Conservation (phyloP, 2,329 filamentous ascomycete genomes). For the Talaromyces sp. region DNA sequence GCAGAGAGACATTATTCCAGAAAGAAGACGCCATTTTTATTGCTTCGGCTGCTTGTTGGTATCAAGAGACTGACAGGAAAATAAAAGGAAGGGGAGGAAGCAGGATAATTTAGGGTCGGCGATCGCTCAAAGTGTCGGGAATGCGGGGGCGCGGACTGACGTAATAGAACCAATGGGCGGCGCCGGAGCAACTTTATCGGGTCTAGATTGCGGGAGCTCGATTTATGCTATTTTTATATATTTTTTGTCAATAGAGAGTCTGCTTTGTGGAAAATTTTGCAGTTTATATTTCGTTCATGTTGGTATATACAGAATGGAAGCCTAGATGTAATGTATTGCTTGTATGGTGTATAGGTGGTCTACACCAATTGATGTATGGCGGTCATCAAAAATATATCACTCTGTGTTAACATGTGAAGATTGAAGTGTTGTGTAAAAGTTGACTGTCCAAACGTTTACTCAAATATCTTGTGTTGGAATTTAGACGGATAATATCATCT, state of each 20-base stretch:
- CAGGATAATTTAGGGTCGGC: neutral
- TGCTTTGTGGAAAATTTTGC: neutral
- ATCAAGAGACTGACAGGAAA: neutral
- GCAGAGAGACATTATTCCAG: slow-evolving; percentile 18
- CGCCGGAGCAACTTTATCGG: neutral
- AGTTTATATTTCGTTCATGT: neutral
- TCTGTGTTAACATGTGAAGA: neutral
- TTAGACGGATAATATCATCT: neutral
- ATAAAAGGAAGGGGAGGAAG: neutral
- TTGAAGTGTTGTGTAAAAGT: too few relatives aligned
- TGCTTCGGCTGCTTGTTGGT: neutral
- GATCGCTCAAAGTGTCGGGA: neutral
- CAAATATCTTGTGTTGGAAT: neutral
- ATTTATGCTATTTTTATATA: neutral
- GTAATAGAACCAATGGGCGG: neutral
- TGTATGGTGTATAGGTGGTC: neutral
- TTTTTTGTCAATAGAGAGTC: neutral
- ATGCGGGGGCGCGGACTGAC: neutral
- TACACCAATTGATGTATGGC: neutral
- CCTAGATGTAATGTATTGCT: neutral
- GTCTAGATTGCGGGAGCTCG: neutral
- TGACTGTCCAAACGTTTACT: neutral
- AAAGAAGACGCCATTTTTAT: neutral
- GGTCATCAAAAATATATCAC: neutral
- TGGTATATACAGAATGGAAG: neutral